Conservation (phyloP, 441 rosid genomes). For the Erodium trifolium region DNA sequence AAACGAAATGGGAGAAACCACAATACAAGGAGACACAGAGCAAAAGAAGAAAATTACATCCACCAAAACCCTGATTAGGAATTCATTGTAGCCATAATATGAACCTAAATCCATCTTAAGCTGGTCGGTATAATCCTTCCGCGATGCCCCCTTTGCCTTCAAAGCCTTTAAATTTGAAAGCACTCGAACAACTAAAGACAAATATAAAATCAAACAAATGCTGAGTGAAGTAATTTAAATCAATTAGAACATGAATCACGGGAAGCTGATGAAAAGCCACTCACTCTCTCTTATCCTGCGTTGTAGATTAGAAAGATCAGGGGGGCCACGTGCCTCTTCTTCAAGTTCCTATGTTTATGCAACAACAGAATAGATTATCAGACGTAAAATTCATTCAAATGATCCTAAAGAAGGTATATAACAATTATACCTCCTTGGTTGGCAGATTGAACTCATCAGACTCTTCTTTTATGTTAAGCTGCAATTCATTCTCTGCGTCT, state of each 20-base stretch:
- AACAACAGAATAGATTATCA: slow-evolving; percentile 5
- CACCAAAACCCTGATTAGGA: slow-evolving; percentile 64
- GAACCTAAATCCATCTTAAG: slow-evolving; percentile 66
- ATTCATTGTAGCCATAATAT: slow-evolving; percentile 86
- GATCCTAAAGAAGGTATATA: background rate
- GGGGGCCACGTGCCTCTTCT: slow-evolving; percentile 59
- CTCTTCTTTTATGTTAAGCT: slow-evolving; percentile 61
- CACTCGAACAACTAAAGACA: slow-evolving; percentile 57
- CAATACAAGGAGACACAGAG: too few species aligned
- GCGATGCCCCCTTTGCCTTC: slow-evolving; percentile 55
- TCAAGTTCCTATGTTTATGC: slow-evolving; percentile 57
- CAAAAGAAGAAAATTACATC: slow-evolving; percentile 40
- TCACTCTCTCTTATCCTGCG: slow-evolving; percentile 78
- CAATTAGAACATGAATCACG: background rate
- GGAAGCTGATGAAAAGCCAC: slow-evolving; percentile 15
- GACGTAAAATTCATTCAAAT: background rate
- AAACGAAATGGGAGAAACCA: background rate
- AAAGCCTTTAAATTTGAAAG: slow-evolving; percentile 68
- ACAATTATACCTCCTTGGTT: slow-evolving; percentile 45
- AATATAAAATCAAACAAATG: background rate
- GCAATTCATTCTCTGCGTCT: slow-evolving; percentile 61
- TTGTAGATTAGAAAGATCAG: slow-evolving; percentile 61
- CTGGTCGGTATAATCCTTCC: slow-evolving; percentile 59
- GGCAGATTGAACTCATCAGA: slow-evolving; percentile 86
- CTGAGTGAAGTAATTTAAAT: slow-evolving; percentile 2